Evolutionary conservation across 805 yeast genomes (phyloP).

Genomic region (Nakazawaea wickerhamii): DNA sequence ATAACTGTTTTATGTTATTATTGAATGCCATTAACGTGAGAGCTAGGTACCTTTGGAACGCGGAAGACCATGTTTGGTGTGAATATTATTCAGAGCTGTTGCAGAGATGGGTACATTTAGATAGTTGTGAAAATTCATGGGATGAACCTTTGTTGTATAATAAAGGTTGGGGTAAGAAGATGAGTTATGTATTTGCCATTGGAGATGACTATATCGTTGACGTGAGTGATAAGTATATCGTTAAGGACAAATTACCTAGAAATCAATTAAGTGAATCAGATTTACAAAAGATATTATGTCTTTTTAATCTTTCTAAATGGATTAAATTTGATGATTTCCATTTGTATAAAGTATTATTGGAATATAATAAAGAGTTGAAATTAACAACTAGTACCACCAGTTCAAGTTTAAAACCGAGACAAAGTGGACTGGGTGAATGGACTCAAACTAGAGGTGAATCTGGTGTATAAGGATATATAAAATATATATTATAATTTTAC

Average conservation of each 20-base stretch:
- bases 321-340: conserved; percentile 26
- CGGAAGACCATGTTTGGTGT: conserved; percentile 96
- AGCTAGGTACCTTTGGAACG: conserved; percentile 76
- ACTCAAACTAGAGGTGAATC: conserved; percentile 72
- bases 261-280: conserved; percentile 35
- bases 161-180: conserved; percentile 87
- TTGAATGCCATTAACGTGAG: conserved; percentile 61
- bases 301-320: conserved; percentile 32
- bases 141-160: conserved; percentile 77
- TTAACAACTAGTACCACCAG: conserved; percentile 12
- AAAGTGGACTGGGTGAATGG: conserved; percentile 78
- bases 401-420: conserved; percentile 48
- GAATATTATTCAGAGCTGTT: conserved; percentile 65
- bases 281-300: conserved; percentile 29
- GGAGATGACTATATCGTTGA: conserved; percentile 59
- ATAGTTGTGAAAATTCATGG: conserved; percentile 80
- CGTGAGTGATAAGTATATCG: conserved; percentile 64
- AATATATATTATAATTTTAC: background rate
- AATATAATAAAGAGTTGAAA: conserved; percentile 32
- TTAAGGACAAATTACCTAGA: conserved; percentile 38
- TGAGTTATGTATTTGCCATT: conserved; percentile 82
- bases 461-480: conserved; percentile 32
- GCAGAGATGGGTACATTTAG: conserved; percentile 81
- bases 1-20: conserved; percentile 70
- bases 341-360: conserved; percentile 29